phyloP scores from a whole-genome alignment of 768 basidiomycete genomes.

The Auricularia auricula-judae region DNA sequence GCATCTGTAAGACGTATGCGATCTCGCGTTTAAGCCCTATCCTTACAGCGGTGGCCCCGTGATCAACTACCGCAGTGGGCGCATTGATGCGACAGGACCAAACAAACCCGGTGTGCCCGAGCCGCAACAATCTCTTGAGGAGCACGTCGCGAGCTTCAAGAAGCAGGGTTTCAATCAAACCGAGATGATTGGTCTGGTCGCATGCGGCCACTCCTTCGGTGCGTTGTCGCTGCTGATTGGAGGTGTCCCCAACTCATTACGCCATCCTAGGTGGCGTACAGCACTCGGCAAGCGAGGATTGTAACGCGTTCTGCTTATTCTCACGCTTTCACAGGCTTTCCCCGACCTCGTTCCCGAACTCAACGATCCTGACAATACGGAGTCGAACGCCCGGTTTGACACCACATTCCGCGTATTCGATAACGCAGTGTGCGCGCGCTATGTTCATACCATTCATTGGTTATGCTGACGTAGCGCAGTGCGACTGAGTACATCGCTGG shows the following conservation, averaged over 20 bases:
- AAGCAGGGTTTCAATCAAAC: conserved; percentile 30
- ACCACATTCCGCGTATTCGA: conserved; percentile 30
- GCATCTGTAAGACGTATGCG: not conserved
- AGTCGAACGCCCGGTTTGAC: conserved; percentile 26
- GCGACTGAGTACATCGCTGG: conserved; percentile 30
- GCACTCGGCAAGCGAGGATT: conserved; percentile 27
- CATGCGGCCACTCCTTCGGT: conserved; percentile 42
- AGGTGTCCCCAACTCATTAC: not conserved
- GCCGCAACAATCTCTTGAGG: conserved; percentile 29
- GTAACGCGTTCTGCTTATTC: not conserved
- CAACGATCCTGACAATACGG: conserved; percentile 2
- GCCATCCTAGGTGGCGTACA: conserved; percentile 23
- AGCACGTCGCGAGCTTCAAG: conserved; percentile 28
- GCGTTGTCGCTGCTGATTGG: too few species aligned
- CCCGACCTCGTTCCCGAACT: conserved; percentile 1
- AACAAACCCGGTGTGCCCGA: conserved; percentile 32
- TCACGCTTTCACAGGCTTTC: conserved; percentile 1
- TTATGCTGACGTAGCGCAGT: conserved; percentile 12
- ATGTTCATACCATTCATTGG: too few species aligned
- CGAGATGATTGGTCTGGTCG: conserved; percentile 42
- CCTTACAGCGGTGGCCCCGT: conserved; percentile 36
- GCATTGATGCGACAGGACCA: conserved; percentile 28
- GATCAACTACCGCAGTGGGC: conserved; percentile 31
- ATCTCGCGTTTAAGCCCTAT: conserved; percentile 19
- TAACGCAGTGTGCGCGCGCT: conserved; percentile 21